A percentile compares a stretch with the other conserved stretches of the same genome.
phyloP scores from a whole-genome alignment of 129 eudicot genomes.

The Lactuca sativa region DNA sequence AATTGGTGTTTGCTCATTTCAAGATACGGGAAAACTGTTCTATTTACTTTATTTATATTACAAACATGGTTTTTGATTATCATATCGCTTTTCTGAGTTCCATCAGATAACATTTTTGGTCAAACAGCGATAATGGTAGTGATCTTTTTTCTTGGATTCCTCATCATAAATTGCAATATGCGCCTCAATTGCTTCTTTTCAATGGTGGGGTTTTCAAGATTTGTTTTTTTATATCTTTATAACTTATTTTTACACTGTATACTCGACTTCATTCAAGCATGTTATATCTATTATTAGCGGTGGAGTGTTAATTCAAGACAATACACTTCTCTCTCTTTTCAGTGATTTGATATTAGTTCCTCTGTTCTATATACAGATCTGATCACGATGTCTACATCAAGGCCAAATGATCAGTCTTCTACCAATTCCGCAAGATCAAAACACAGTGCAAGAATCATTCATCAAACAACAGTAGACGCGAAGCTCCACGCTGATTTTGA shows the following conservation, averaged over 20 bases:
- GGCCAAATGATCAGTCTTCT: conserved; percentile 55
- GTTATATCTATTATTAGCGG: no score
- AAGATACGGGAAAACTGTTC: neutral
- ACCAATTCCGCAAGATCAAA: conserved; percentile 61
- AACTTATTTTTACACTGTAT: neutral
- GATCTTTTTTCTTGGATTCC: conserved; percentile 29
- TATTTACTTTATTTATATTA: no score
- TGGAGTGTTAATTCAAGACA: neutral
- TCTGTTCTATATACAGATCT: conserved; percentile 34
- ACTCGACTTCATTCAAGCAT: no score
- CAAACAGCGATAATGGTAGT: neutral
- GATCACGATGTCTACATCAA: conserved; percentile 65
- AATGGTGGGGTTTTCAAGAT: conserved; percentile 26
- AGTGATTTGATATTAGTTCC: neutral
- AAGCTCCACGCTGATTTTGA: conserved; percentile 90
- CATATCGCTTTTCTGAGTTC: neutral
- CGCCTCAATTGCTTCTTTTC: conserved; percentile 11
- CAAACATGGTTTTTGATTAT: neutral
- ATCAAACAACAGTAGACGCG: conserved; percentile 88
- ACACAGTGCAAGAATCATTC: conserved; percentile 73
- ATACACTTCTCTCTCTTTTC: neutral
- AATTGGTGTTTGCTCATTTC: no score
- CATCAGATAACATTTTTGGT: neutral
- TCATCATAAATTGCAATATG: conserved; percentile 1
- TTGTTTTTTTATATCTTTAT: conserved; percentile 10